These are phyloP conservation scores for Coffea eugenioides DNA, from an alignment of 257 asterid species.

Conservation along the genomic window DNA sequence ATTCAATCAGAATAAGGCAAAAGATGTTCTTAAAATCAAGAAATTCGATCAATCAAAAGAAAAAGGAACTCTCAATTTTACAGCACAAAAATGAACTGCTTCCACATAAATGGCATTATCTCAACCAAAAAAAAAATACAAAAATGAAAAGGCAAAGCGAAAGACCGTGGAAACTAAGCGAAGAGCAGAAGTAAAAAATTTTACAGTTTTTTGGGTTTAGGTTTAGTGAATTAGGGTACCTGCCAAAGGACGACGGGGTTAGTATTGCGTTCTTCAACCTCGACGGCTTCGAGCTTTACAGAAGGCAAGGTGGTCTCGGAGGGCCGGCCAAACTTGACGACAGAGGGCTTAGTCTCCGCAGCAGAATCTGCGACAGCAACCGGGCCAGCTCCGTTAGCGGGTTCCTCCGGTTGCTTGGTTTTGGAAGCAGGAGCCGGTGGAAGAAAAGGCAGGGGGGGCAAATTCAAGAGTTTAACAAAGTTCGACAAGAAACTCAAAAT, in stretches of 20 bases:
- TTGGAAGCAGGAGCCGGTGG: neutral
- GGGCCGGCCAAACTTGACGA: constrained; percentile 45
- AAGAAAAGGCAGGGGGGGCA: constrained; percentile 31
- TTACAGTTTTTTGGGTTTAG: neutral
- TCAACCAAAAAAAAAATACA: neutral
- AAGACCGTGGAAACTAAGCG: neutral
- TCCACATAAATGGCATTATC: neutral
- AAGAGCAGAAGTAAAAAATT: neutral
- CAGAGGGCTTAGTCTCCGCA: constrained; percentile 10
- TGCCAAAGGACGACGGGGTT: constrained; percentile 68
- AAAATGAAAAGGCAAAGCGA: neutral
- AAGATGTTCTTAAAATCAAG: neutral
- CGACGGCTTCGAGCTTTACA: constrained; percentile 55
- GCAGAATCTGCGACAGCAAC: constrained; percentile 21
- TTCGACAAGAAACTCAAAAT: constrained; percentile 39
- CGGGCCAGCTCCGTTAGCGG: constrained; percentile 24
- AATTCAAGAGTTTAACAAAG: constrained; percentile 45
- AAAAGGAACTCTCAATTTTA: neutral
- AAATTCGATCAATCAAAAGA: neutral
- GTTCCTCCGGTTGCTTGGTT: constrained; percentile 14
- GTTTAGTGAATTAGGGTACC: constrained; percentile 33
- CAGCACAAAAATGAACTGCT: neutral
- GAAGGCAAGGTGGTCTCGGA: constrained; percentile 26
- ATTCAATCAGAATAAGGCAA: neutral
- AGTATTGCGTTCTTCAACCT: constrained; percentile 37